A percentile compares a stretch with the other conserved stretches of the same genome.
Evolutionary conservation across 805 yeast species (phyloP).

Genomic region (Metschnikowia rubicola): DNA sequence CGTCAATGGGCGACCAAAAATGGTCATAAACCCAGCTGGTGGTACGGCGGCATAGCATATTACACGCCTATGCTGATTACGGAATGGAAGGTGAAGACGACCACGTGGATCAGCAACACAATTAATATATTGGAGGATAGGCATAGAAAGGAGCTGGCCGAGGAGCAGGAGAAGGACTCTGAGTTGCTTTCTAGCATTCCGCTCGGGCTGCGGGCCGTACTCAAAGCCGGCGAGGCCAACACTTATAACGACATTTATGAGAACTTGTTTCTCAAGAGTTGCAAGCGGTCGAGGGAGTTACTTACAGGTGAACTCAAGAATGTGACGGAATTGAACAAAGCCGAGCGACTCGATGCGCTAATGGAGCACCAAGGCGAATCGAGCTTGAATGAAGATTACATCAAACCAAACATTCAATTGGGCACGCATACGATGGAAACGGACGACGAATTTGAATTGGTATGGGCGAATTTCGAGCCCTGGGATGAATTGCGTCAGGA

Average conservation of each 20-base stretch:
- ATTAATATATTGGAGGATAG: constrained; percentile 13
- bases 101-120: constrained; percentile 15
- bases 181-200: constrained; percentile 12
- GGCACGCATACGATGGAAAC: constrained; percentile 35
- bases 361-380: constrained; percentile 31
- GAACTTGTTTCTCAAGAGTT: constrained; percentile 25
- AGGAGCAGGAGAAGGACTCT: neutral
- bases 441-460: constrained; percentile 42
- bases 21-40: constrained; percentile 49
- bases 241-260: constrained; percentile 27
- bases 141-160: neutral
- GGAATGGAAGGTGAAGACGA: constrained; percentile 31
- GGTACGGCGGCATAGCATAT: constrained; percentile 66
- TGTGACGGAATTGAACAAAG: constrained; percentile 38
- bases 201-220: constrained; percentile 16
- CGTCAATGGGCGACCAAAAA: constrained; percentile 47
- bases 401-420: constrained; percentile 36
- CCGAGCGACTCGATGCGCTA: constrained; percentile 30
- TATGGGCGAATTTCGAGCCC: constrained; percentile 43
- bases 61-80: constrained; percentile 48
- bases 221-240: constrained; percentile 13
- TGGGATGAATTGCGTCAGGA: constrained; percentile 43
- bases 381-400: constrained; percentile 25
- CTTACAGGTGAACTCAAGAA: constrained; percentile 26
- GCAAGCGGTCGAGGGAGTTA: constrained; percentile 17